phyloP scores from a whole-genome alignment of 345 rosid genomes.

The Pugionium dolabratum region DNA sequence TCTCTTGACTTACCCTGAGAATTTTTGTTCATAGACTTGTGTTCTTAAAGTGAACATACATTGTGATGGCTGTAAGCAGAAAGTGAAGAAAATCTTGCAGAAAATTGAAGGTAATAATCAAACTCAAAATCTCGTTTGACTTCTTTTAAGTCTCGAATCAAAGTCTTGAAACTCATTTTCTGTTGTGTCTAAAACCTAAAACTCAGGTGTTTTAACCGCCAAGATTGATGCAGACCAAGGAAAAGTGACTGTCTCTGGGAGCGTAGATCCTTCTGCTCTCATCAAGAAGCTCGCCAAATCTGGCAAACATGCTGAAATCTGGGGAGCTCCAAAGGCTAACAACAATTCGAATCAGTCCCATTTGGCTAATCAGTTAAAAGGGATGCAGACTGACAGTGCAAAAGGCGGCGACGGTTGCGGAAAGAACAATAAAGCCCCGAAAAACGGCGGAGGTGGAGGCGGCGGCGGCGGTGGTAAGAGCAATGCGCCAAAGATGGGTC shows the following conservation, averaged over 20 bases:
- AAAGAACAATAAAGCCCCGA: conserved; percentile 3
- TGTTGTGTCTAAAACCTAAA: conserved; percentile 25
- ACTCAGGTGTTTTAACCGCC: conserved; percentile 73
- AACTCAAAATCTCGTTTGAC: conserved; percentile 11
- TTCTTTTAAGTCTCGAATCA: conserved; percentile 4
- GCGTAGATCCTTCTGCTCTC: conserved; percentile 60
- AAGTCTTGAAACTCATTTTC: conserved; percentile 7
- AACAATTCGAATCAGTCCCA: conserved; percentile 25
- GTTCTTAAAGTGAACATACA: conserved; percentile 93
- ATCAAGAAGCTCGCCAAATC: conserved; percentile 89
- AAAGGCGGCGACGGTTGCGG: conserved; percentile 52
- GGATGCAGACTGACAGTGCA: conserved; percentile 65
- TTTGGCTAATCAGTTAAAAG: conserved; percentile 54
- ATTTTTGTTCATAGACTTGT: conserved; percentile 70
- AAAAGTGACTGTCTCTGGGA: conserved; percentile 83
- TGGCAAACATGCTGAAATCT: conserved; percentile 91
- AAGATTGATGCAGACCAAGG: conserved; percentile 79
- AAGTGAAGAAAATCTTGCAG: conserved; percentile 90
- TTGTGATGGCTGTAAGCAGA: conserved; percentile 93
- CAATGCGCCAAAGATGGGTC: conserved; percentile 54
- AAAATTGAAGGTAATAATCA: conserved; percentile 71
- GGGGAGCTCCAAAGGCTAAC: conserved; percentile 69
- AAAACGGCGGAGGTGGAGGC: conserved; percentile 42
- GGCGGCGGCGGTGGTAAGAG: conserved; percentile 42
- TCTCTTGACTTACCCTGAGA: neutral